Base-by-base conservation (phyloP, 2,329 filamentous ascomycete species). In the Colletotrichum godetiae region DNA sequence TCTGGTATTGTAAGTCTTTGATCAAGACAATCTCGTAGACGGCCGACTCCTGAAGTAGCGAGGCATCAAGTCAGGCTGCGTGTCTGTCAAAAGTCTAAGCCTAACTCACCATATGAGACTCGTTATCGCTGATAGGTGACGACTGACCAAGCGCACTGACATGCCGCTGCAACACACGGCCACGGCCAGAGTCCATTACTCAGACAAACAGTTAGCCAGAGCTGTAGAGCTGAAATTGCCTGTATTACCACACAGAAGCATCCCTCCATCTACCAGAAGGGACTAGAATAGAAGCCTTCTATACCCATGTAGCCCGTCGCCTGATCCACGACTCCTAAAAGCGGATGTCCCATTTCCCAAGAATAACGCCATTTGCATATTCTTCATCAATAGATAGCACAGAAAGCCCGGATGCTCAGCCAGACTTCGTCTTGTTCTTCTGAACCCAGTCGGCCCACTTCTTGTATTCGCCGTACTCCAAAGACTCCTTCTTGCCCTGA, bases 391-490 rank as follows among this genome's bases (percentile, higher is more conserved):
- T 61, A 42, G 59, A 13, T 27, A 52, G 22, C 33, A 42, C 12
- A 3, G 19, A 22, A 49, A 31, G 42, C n/a, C 35, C 11, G n/a
- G 5, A 27, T 10, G 8, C 33, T 71, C 62, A 74, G 29, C 63
- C 61, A 13, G 71, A 74, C 68, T 70, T 66, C 13, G 37, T 46
- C 72, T 75, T 76, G 29, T 77, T 75, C 80, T 79, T 71, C 19
- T 87, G 85, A 24, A 92, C 89, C 93, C 94, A 97, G 19, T 92
- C 88, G 80, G 91, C 90, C 94, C 95, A 98, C 76, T 88, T 88
- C 86, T 90, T 92, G 88, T 92, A 98, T 78, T 96, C 93, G 1
- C 81, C 82, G 81, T 94, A 98, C 61, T 83, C 86, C 73, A 97
- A 81, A 68, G 86, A 91, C 67, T 92, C 89, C 86, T 94, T 95